phyloP scores from a whole-genome alignment of 2,329 filamentous ascomycete species.

The Albifimbria verrucaria region DNA sequence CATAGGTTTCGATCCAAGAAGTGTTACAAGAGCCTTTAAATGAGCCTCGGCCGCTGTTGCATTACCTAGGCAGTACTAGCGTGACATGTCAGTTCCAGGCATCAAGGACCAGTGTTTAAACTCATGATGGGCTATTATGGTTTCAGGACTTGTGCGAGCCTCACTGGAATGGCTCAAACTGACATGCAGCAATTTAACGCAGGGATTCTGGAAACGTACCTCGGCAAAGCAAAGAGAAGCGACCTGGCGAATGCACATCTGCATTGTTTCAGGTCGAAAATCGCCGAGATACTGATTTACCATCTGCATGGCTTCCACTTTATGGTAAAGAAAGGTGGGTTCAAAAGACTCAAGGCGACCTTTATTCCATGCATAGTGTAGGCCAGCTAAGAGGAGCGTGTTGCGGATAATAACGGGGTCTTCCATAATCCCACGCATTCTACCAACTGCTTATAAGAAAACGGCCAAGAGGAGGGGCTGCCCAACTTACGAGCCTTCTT shows the following conservation, averaged over 20 bases:
- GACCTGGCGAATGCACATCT: background rate
- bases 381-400: background rate
- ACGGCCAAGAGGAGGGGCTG: background rate
- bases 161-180: background rate
- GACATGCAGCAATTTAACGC: too few relatives aligned
- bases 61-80: background rate
- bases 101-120: too few relatives aligned
- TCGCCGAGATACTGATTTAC: background rate
- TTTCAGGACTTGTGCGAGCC: too few relatives aligned
- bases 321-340: background rate
- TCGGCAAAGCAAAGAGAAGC: background rate
- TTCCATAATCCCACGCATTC: background rate
- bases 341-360: background rate
- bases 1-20: background rate
- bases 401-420: background rate
- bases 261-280: background rate
- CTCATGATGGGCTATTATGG: too few relatives aligned
- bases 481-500: background rate
- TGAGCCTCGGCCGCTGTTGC: background rate
- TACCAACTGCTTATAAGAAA: background rate
- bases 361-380: background rate
- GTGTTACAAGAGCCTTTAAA: background rate
- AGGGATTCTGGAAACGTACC: background rate
- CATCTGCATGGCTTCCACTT: background rate
- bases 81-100: background rate